These are phyloP conservation scores for Gossypium davidsonii DNA, from an alignment of 441 rosid species.

Conservation along the genomic window DNA sequence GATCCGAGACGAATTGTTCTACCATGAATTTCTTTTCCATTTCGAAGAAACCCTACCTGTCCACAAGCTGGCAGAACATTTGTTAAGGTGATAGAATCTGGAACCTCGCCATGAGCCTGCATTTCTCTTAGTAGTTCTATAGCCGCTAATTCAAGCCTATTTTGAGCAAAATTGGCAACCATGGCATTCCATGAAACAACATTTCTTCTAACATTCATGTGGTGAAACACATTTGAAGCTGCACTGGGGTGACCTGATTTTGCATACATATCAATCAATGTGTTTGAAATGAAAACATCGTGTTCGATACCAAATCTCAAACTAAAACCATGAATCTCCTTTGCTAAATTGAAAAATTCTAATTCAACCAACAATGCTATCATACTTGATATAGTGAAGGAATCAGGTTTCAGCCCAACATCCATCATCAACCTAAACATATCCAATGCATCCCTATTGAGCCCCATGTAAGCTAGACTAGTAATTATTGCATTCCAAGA, in stretches of 20 bases:
- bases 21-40: slow-evolving; percentile 57
- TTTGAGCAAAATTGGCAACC: slow-evolving; percentile 37
- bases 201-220: slow-evolving; percentile 21
- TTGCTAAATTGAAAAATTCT: slow-evolving; percentile 22
- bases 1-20: slow-evolving; percentile 35
- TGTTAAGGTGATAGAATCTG: slow-evolving; percentile 29
- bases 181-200: slow-evolving; percentile 42
- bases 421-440: slow-evolving; percentile 29
- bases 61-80: slow-evolving; percentile 53
- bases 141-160: slow-evolving; percentile 24
- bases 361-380: slow-evolving; percentile 32
- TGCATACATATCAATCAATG: slow-evolving; percentile 40
- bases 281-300: slow-evolving; percentile 32
- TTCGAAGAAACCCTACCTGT: slow-evolving; percentile 29
- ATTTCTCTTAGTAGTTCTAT: slow-evolving; percentile 29
- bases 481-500: slow-evolving; percentile 34
- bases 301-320: slow-evolving; percentile 26
- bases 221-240: slow-evolving; percentile 26
- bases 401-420: slow-evolving; percentile 20
- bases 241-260: slow-evolving; percentile 26
- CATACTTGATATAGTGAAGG: slow-evolving; percentile 30
- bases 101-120: slow-evolving; percentile 26
- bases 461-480: slow-evolving; percentile 21
- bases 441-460: slow-evolving; percentile 25
- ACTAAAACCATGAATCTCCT: slow-evolving; percentile 35